Percentiles rank a stretch among this genome's conserved stretches.
These are phyloP conservation scores for Chondrus crispus DNA, from an alignment of 23 red algal species.

Conservation along the genomic window DNA sequence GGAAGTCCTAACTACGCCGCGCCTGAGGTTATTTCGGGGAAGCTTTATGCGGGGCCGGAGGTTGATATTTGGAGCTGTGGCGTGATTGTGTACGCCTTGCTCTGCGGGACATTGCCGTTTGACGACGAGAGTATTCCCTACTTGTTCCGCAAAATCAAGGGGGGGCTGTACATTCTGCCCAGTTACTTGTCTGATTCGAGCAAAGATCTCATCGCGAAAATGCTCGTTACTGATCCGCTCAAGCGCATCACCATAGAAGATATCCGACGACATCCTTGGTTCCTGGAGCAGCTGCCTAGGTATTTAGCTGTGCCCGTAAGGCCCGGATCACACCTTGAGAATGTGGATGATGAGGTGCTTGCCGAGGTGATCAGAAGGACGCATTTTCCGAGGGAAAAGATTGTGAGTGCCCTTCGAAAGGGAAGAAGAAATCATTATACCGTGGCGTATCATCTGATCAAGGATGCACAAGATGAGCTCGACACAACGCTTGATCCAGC, in stretches of 20 bases:
- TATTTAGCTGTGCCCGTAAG: conserved; percentile 73
- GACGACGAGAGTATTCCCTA: conserved; percentile 97
- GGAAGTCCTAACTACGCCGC: conserved; percentile 98
- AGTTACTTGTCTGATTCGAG: conserved; percentile 81
- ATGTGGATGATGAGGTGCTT: conserved; percentile 73
- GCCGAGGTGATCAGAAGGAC: conserved; percentile 55
- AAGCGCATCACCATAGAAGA: conserved; percentile 89
- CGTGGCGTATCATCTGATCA: conserved; percentile 85
- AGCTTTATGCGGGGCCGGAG: conserved; percentile 96
- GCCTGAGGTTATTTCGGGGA: conserved; percentile 96
- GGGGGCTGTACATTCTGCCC: conserved; percentile 88
- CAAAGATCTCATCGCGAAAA: conserved; percentile 85
- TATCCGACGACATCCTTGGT: conserved; percentile 95
- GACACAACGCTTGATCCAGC: conserved; percentile 61
- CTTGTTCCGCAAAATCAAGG: conserved; percentile 95
- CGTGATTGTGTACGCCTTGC: conserved; percentile 93
- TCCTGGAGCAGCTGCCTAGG: conserved; percentile 83
- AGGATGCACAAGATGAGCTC: conserved; percentile 73
- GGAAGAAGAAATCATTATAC: conserved; percentile 85
- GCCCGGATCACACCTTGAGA: conserved; percentile 29
- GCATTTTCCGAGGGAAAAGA: conserved; percentile 68
- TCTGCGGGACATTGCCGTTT: conserved; percentile 97
- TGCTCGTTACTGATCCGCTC: conserved; percentile 92
- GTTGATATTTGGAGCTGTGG: conserved; percentile 97
- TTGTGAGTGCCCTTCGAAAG: conserved; percentile 56